phyloP scores from a whole-genome alignment of 768 basidiomycete species.

The Suillus variegatus region DNA sequence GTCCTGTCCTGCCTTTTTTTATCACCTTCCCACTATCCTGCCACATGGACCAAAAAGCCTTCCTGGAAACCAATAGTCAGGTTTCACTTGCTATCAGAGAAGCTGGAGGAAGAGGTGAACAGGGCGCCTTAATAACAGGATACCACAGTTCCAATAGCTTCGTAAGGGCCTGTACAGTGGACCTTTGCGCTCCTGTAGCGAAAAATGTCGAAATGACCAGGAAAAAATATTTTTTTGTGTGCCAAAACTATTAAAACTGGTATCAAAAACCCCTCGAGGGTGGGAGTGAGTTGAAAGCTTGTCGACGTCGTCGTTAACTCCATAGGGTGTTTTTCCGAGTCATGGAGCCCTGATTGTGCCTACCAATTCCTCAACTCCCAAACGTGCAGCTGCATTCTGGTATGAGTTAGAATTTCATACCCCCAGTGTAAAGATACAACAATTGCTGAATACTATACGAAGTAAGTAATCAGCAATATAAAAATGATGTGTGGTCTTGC shows the following conservation, averaged over 20 bases:
- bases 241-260: neutral
- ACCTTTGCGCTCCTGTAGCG: neutral
- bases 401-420: neutral
- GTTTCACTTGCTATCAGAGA: too few relatives aligned
- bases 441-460: too few relatives aligned
- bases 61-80: too few relatives aligned
- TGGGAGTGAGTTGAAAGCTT: neutral
- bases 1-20: too few relatives aligned
- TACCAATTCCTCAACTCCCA: neutral
- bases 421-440: too few relatives aligned
- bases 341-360: neutral
- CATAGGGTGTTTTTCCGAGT: neutral
- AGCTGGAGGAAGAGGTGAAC: too few relatives aligned
- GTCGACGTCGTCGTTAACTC: neutral
- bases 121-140: too few relatives aligned
- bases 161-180: neutral
- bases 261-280: neutral
- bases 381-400: neutral
- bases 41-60: too few relatives aligned
- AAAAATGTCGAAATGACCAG: neutral
- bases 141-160: too few relatives aligned
- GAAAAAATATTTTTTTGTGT: neutral
- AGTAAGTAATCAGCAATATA: too few relatives aligned
- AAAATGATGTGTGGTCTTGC: too few relatives aligned
- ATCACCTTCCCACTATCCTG: too few relatives aligned